Base-by-base conservation (phyloP, 306 rosid genomes). In the Glycyrrhiza uralensis region DNA sequence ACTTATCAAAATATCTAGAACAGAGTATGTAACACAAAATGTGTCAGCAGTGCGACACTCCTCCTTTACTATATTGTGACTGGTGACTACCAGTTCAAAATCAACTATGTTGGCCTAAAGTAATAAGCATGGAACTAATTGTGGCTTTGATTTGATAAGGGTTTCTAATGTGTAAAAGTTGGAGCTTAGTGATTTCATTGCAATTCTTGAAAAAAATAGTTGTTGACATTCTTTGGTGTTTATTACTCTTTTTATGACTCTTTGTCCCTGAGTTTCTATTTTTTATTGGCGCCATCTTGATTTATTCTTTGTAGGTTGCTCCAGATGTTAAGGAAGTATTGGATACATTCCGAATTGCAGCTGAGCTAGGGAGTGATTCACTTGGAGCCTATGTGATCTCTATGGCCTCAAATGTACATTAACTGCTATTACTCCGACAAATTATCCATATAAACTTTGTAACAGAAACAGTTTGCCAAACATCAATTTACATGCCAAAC, bases 371-470 rank as follows among this genome's bases (percentile, higher is more conserved):
- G 39, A 87, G 85, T 61, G 96, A 90, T 67, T 86, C 95, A 18
- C 92, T 90, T 70, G 98, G 96, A 72, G 96, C 96, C 42, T 92
- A 92, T 77, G 96, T 92, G 81, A 92, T 92, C 74, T 92, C 98
- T 38, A 92, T 92, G 98, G 98, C 98, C 28, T 86, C 98, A 59
- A 84, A 82, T 59, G 96, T 92, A 86, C 58, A 61, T 18, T 36
- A 19, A 67, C 47, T 74, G 26, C 74, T 45, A 2, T 59, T 61
- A 12, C 38, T 65, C 51, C 45, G 59, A 26, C 24, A 35, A 28
- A 60, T 28, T 56, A 5, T 71, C 24, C 32, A 22, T 14, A 6
- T 17, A 61, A 51, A 29, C 19, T 35, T 44, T n/a, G 26, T 67
- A 33, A 14, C 66, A 4, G 29, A 60, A 73, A 44, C 56, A 28